phyloP scores from a whole-genome alignment of 495 filamentous ascomycete genomes.

The Cladorrhinum samala region DNA sequence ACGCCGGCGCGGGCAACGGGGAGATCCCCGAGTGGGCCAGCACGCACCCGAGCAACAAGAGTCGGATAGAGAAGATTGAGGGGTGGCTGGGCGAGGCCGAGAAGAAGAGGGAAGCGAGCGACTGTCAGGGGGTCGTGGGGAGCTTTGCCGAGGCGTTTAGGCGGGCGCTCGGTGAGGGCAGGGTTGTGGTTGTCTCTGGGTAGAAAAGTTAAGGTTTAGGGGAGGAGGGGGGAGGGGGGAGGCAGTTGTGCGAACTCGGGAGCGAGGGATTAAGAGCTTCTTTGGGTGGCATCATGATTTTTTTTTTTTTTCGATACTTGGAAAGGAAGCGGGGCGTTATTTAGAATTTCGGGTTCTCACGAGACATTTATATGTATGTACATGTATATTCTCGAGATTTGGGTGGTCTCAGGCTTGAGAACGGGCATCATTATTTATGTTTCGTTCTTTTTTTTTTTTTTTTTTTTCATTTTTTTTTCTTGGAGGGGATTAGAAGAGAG shows the following conservation, averaged over 20 bases:
- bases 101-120: conserved; percentile 46
- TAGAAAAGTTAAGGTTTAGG: background rate
- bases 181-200: conserved; percentile 9
- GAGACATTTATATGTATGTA: too few species aligned
- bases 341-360: too few species aligned
- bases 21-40: conserved; percentile 71
- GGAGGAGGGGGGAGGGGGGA: background rate
- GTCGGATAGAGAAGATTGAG: conserved; percentile 62
- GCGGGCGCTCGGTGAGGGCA: background rate
- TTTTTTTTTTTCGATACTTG: background rate
- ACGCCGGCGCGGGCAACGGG: conserved; percentile 33
- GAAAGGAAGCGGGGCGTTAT: too few species aligned
- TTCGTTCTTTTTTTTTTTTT: too few species aligned
- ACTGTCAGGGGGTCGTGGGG: conserved; percentile 37
- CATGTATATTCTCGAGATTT: too few species aligned
- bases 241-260: too few species aligned
- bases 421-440: too few species aligned
- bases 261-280: too few species aligned
- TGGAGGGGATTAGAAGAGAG: too few species aligned
- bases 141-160: conserved; percentile 22
- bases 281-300: too few species aligned
- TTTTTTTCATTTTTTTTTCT: too few species aligned
- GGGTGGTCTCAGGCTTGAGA: too few species aligned
- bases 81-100: conserved; percentile 59
- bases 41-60: conserved; percentile 74